Conservation (phyloP, 768 basidiomycete species). For the Psilocybe subaeruginosa region DNA sequence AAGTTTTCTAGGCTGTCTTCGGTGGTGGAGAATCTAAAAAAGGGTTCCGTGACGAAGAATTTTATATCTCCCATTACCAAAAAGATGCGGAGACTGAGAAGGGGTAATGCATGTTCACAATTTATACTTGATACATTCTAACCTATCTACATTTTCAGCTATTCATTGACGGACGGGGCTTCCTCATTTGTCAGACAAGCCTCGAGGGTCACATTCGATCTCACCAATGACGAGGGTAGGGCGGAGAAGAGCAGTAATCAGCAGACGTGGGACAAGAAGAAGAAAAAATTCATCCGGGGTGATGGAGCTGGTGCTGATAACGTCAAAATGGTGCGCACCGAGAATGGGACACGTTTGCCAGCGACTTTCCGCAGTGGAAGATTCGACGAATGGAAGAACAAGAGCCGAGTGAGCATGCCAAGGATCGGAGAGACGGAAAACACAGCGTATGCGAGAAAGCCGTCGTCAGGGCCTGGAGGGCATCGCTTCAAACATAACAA, state of each 20-base stretch:
- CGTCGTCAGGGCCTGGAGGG: conserved; percentile 46
- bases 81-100: conserved; percentile 87
- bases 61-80: conserved; percentile 92
- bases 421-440: conserved; percentile 83
- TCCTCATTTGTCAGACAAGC: conserved; percentile 89
- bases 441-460: conserved; percentile 30
- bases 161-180: conserved; percentile 87
- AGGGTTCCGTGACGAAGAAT: conserved; percentile 76
- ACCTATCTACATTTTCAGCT: conserved; percentile 46
- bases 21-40: conserved; percentile 53
- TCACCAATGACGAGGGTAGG: conserved; percentile 75
- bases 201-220: conserved; percentile 76
- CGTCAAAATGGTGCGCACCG: conserved; percentile 90
- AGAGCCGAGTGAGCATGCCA: conserved; percentile 73
- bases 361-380: conserved; percentile 92
- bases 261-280: conserved; percentile 93
- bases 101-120: conserved; percentile 57
- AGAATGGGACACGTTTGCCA: conserved; percentile 89
- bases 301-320: conserved; percentile 89
- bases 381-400: conserved; percentile 94
- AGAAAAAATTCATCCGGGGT: conserved; percentile 90
- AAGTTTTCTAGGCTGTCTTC: conserved; percentile 61
- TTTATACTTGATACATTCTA: not conserved
- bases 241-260: conserved; percentile 58
- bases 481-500: conserved; percentile 78